Conservation (phyloP, 2,329 filamentous ascomycete genomes). For the Aspergillus japonicus region DNA sequence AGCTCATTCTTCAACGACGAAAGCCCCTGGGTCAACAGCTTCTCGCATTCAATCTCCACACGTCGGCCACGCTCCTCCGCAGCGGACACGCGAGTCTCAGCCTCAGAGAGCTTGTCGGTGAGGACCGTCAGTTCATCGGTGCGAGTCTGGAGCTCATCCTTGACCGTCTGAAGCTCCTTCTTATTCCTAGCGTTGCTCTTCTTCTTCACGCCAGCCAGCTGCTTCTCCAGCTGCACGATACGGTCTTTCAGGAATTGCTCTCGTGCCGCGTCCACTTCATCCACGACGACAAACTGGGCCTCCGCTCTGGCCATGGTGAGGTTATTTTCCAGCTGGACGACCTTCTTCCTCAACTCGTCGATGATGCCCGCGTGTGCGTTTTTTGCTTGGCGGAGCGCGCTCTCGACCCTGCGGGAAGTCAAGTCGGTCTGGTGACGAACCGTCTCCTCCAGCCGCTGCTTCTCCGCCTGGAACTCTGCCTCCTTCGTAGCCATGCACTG, state of each 20-base stretch:
- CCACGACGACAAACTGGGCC: background rate
- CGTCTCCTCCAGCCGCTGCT: constrained; percentile 6
- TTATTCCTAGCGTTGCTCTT: constrained; percentile 1
- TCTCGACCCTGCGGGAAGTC: background rate
- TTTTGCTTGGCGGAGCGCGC: background rate
- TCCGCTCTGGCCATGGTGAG: constrained; percentile 3
- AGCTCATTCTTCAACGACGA: background rate
- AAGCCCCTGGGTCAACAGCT: background rate
- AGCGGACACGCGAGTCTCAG: constrained; percentile 8
- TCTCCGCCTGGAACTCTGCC: constrained; percentile 9
- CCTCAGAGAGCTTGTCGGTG: constrained; percentile 5
- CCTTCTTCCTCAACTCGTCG: background rate
- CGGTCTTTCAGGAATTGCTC: constrained; percentile 4
- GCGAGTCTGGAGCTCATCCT: constrained; percentile 7
- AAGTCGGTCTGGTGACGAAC: background rate
- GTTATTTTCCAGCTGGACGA: background rate
- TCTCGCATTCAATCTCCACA: background rate
- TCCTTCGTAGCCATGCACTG: constrained; percentile 1
- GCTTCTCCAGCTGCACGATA: constrained; percentile 11
- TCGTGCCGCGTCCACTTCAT: constrained; percentile 6
- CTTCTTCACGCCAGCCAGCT: constrained; percentile 5
- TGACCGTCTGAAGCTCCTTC: constrained; percentile 8
- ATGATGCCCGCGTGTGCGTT: background rate
- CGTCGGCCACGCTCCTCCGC: constrained; percentile 3
- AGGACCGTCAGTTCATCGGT: background rate